Evolutionary conservation across 805 yeast species (phyloP).

Genomic region (Saccharomycopsis microspora): DNA sequence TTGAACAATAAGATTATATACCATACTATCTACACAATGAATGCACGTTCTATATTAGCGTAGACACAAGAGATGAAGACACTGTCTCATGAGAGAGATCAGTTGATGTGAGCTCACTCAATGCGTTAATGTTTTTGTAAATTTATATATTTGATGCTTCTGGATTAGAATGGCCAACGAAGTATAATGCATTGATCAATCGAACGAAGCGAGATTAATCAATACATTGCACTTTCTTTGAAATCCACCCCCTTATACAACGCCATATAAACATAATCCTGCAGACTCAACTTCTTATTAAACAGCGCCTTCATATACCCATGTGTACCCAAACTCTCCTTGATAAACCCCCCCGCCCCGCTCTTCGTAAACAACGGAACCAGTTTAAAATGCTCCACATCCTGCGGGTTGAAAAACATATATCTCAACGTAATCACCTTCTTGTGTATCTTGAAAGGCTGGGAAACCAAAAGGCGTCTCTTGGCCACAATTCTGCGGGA

Average conservation of each 20-base stretch:
- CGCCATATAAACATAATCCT: constrained; percentile 90
- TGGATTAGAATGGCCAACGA: too few species aligned
- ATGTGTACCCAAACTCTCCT: constrained; percentile 94
- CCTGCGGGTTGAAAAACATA: constrained; percentile 93
- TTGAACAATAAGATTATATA: too few species aligned
- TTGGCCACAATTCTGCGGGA: constrained; percentile 77
- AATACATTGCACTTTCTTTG: constrained; percentile 20
- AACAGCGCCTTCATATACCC: constrained; percentile 96
- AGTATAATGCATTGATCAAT: too few species aligned
- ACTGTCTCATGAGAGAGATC: too few species aligned
- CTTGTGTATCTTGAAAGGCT: constrained; percentile 91
- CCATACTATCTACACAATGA: too few species aligned
- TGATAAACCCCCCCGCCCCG: constrained; percentile 91
- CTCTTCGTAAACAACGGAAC: constrained; percentile 87
- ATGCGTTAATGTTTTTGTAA: too few species aligned
- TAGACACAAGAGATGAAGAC: too few species aligned
- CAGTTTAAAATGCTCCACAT: constrained; percentile 79
- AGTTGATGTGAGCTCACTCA: too few species aligned
- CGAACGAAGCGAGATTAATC: constrained; percentile 12
- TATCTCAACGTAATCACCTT: constrained; percentile 84
- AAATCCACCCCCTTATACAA: constrained; percentile 95
- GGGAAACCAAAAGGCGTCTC: constrained; percentile 84
- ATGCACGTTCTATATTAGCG: too few species aligned
- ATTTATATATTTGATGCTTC: too few species aligned
- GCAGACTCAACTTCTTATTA: constrained; percentile 82